Evolutionary conservation across 1,139 yeast species (phyloP), one percentile per base, ranked within the genome.

Genomic region (Lodderomyces margitis): DNA sequence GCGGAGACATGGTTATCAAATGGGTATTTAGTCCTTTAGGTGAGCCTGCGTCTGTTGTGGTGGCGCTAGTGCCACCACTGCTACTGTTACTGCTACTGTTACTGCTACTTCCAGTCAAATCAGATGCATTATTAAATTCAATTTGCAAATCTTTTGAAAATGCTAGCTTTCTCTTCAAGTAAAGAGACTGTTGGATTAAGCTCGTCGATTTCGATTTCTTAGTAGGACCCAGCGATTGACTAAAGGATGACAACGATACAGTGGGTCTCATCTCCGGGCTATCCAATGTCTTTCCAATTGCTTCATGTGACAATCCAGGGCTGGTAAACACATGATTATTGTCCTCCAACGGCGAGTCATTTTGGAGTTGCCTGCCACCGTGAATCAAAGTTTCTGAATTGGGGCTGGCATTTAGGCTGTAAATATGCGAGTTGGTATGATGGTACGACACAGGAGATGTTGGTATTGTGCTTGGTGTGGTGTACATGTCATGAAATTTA

Each of bases 61-160:
- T 39, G 23, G 27, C 21, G 41, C 25, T 12, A 33, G 38, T 6
- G 42, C 39, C 16, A 38, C 43, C 9, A n/a, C n/a, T n/a, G n/a
- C n/a, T n/a, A n/a, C n/a, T n/a, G n/a, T n/a, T n/a, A n/a, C n/a
- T n/a, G n/a, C n/a, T n/a, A n/a, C n/a, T n/a, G n/a, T n/a, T n/a
- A n/a, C n/a, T n/a, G n/a, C n/a, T n/a, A n/a, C n/a, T n/a, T n/a
- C n/a, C n/a, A n/a, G n/a, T 43, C 4, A 14, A n/a, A 15, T 17
- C 27, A 49, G 47, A 69, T 25, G 31, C 33, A 16, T 25, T 27
- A 14, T 34, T 34, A 19, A 34, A 51, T 48, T 70, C 76, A 21
- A 66, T 46, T 48, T 70, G 69, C 10, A 70, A 53, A 35, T 70
- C 75, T 46, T 69, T 70, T 19, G 72, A 66, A 42, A 61, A 62